Conservation (phyloP, 2,329 filamentous ascomycete species). For the Clonostachys rosea region DNA sequence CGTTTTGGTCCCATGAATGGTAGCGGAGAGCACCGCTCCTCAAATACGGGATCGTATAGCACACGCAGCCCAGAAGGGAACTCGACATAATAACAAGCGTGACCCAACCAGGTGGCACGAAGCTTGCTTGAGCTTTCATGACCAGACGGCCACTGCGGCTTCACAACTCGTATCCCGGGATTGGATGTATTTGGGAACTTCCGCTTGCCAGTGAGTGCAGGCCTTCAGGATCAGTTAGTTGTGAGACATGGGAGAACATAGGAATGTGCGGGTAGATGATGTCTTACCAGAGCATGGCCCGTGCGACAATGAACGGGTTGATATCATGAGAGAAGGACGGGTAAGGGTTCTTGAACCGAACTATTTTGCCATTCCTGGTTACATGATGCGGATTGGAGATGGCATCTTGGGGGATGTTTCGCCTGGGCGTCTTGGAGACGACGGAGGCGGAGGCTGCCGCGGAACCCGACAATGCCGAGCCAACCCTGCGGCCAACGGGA, state of each 20-base stretch:
- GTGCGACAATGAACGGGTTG: conserved; percentile 10
- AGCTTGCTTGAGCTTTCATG: conserved; percentile 47
- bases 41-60: conserved; percentile 84
- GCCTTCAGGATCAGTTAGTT: conserved; percentile 11
- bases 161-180: conserved; percentile 59
- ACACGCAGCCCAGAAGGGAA: conserved; percentile 76
- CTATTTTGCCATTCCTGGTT: conserved; percentile 19
- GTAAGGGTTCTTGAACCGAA: conserved; percentile 45
- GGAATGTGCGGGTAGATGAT: neutral
- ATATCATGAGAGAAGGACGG: conserved; percentile 27
- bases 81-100: conserved; percentile 83
- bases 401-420: conserved; percentile 31
- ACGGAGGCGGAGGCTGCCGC: too few relatives aligned
- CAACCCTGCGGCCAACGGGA: too few relatives aligned
- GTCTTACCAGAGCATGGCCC: conserved; percentile 27
- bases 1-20: conserved; percentile 56
- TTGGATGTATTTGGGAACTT: conserved; percentile 30
- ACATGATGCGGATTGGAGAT: conserved; percentile 41
- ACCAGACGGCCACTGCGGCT: conserved; percentile 27
- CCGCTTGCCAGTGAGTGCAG: conserved; percentile 27
- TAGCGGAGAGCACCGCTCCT: conserved; percentile 70
- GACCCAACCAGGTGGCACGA: conserved; percentile 82
- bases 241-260: too few relatives aligned
- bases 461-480: too few relatives aligned
- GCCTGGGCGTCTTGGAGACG: conserved; percentile 23